Evolutionary conservation across 352 stramenopile species (phyloP).

Genomic region (Phytophthora idaei): DNA sequence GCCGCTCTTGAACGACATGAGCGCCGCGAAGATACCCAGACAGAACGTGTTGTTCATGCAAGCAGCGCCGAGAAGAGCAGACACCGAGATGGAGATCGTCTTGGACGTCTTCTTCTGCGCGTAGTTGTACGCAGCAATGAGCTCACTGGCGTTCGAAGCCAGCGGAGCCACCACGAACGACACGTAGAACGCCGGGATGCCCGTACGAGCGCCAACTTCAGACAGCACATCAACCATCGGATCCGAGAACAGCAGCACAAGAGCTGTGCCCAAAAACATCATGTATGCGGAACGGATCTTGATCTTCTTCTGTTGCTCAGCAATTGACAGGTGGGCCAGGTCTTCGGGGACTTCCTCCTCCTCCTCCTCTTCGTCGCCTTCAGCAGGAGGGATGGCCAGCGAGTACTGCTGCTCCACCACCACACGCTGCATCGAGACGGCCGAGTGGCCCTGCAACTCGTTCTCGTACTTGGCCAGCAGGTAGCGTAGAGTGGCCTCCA

Average conservation of each 20-base stretch:
- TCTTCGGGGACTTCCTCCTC: conserved; percentile 96
- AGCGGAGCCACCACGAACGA: conserved; percentile 97
- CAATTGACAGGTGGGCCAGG: conserved; percentile 91
- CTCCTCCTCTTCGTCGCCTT: conserved; percentile 90
- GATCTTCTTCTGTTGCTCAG: conserved; percentile 96
- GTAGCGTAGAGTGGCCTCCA: conserved; percentile 87
- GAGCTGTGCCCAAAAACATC: conserved; percentile 93
- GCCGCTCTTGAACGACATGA: conserved; percentile 94
- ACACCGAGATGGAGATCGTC: conserved; percentile 96
- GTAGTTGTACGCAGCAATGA: conserved; percentile 98
- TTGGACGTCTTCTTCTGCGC: conserved; percentile 98
- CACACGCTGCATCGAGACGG: conserved; percentile 62
- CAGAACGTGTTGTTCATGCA: conserved; percentile 99
- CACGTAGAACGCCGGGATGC: conserved; percentile 97
- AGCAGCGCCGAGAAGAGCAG: conserved; percentile 93
- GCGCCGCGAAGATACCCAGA: conserved; percentile 96
- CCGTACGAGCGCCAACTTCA: conserved; percentile 90
- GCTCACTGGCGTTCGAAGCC: conserved; percentile 98
- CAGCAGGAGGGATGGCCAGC: conserved; percentile 44
- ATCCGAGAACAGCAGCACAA: conserved; percentile 97
- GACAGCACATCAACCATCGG: conserved; percentile 98
- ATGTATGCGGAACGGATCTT: conserved; percentile 94
- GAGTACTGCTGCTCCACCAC: conserved; percentile 56
- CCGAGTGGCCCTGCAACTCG: conserved; percentile 49
- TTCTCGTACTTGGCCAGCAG: conserved; percentile 82